Base-by-base conservation (phyloP, 2,329 filamentous ascomycete species). In the Leptodontidium sp. region DNA sequence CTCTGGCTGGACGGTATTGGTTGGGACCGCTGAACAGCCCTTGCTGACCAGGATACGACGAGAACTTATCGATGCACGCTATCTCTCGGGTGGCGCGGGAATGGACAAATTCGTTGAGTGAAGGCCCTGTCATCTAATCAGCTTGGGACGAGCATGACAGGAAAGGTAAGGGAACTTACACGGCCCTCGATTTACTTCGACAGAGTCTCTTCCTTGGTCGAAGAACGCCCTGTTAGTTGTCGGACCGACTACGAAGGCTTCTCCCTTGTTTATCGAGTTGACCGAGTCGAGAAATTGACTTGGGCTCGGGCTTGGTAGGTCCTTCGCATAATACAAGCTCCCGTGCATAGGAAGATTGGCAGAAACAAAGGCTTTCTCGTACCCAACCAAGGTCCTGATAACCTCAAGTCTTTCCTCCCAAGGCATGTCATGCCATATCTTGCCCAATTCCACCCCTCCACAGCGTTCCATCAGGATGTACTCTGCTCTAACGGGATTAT, bases 281-380 rank as follows among this genome's bases (percentile, higher is more conserved):
- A 47, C 15, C 2, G 43, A 47, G 43, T 47, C 43, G 12, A 47
- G 43, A 17, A 47, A 47, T 47, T 47, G 43, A 47, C 12, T 47
- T 47, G 15, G 43, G 43, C 12, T 12, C 43, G 43, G 43, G 43
- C 12, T 47, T 12, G 43, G 43, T 47, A 47, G 43, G 43, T 47
- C 43, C 43, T 47, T 47, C 43, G 43, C 43, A 47, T 47, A 47
- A 47, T 47, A 47, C 43, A 47, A 47, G 43, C 43, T 47, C 43
- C 43, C 43, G 12, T 47, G 17, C 43, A 47, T 47, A 47, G 43
- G 43, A n/a, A 47, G 12, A 47, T 47, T 47, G 15, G 43, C 43
- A 47, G 43, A 47, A 47, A 12, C 43, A 47, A 47, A 47, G 9
- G 43, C 43, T 47, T 47, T 47, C 12, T 47, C 43, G 43, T 47